Evolutionary conservation across 2,329 filamentous ascomycete genomes (phyloP).

Genomic region (Pseudocercospora macadamiae): DNA sequence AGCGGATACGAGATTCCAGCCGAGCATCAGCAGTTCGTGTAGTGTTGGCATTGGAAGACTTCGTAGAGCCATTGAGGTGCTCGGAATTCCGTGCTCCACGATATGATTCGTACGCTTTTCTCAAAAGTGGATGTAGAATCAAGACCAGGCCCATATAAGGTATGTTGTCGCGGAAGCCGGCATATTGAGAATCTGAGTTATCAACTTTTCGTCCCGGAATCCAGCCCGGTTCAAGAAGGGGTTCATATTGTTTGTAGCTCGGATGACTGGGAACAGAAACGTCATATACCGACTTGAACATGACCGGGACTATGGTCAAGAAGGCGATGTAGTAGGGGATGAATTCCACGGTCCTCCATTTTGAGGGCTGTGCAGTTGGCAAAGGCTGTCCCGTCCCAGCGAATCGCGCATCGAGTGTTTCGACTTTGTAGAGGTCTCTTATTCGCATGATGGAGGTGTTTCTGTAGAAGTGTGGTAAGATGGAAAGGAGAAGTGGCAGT

Average conservation of each 20-base stretch:
- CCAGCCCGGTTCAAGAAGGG: conserved; percentile 79
- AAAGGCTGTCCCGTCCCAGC: conserved; percentile 58
- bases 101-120: conserved; percentile 68
- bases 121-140: conserved; percentile 75
- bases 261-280: conserved; percentile 87
- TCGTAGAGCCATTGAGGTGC: conserved; percentile 5
- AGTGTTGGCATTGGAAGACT: conserved; percentile 12
- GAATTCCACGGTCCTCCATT: conserved; percentile 84
- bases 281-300: conserved; percentile 88
- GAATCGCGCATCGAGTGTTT: conserved; percentile 73
- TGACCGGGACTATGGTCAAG: conserved; percentile 67
- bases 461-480: conserved; percentile 4
- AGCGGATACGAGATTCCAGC: conserved; percentile 70
- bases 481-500: conserved; percentile 8
- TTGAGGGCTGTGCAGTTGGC: conserved; percentile 60
- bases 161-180: conserved; percentile 80
- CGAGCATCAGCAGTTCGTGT: conserved; percentile 57
- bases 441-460: conserved; percentile 17
- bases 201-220: conserved; percentile 91
- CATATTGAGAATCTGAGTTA: conserved; percentile 86
- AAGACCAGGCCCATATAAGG: conserved; percentile 77
- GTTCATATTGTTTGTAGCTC: conserved; percentile 74
- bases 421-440: conserved; percentile 60
- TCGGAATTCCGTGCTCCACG: background rate
- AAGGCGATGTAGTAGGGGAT: conserved; percentile 77